Base-by-base conservation (phyloP, 306 rosid species). In the Vicia faba region DNA sequence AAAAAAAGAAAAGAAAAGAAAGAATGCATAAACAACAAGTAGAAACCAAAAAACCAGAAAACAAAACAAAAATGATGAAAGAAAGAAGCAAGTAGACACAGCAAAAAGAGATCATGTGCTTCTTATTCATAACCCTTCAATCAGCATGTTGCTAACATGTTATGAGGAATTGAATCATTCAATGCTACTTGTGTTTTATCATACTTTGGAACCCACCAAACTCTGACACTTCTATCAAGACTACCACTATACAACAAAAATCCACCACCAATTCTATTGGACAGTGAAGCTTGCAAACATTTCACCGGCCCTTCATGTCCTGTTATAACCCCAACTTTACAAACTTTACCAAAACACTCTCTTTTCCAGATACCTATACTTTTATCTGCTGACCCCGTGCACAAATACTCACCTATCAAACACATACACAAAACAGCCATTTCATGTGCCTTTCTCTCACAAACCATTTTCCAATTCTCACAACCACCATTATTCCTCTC, bases 251-350 rank as follows among this genome's bases (percentile, higher is more conserved):
- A 93, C 12, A 93, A 68, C 77, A 93, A 77, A 70, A 93, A 86
- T 0, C 98, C 98, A 8, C 77, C 87, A 4, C 91, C 96, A 73
- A 89, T 78, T 65, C 76, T 79, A 67, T 60, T 75, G 12, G 80
- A 64, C 5, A 87, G 85, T 2, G 25, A 57, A 7, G 84, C 95
- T 64, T 93, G 97, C 81, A 93, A 82, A 56, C 98, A 89, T 77
- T 88, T 93, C 18, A 93, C 91, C 20, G 98, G 98, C 3, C 98
- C 98, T 82, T 84, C 84, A 78, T 93, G 98, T 10, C 98, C 98
- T 51, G 26, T 60, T 25, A 93, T 78, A 0, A 83, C 69, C 3
- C 88, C 87, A 73, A 93, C 71, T 70, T 79, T 93, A 72, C 85
- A 68, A 66, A 93, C 66, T 74, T 78, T 86, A 11, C 95, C 96